Base-by-base conservation (phyloP, 257 asterid genomes). In the Osmanthus fragrans region DNA sequence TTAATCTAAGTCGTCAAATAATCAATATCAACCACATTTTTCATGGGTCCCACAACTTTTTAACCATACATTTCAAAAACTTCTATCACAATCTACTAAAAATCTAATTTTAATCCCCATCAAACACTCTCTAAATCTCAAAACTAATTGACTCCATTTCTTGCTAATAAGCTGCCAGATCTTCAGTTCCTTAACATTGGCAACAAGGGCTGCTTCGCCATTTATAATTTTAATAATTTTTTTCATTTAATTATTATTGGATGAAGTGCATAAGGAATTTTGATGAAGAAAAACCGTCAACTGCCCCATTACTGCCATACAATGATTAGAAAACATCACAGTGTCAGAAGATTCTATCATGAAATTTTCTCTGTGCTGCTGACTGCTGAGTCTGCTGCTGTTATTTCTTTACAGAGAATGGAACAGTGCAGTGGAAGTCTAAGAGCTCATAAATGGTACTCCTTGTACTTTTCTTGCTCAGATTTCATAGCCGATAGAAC, bases 271-370 rank as follows among this genome's bases (percentile, higher is more conserved):
- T 58, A 32, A 29, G 70, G 71, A 18, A 70, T 49, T 7, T 34
- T 16, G 18, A 10, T 12, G 37, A 72, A 42, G 37, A 27, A 63
- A 73, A 49, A 69, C 18, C 23, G 25, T 74, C 49, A 64, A 73
- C 21, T 1, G 16, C 33, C 30, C 74, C 69, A 56, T 7, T 30
- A 32, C 16, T 51, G 56, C 56, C 56, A 18, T 27, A 49, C 21
- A 32, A 58, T 33, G 32, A 72, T 16, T 37, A 23, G 64, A 63
- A 45, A 60, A 71, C 13, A 74, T 51, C 51, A 73, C n/a, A 73
- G 7, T 37, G 76, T 49, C 30, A 79, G 79, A 36, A 54, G 9
- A n/a, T 18, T 54, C 29, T 18, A 75, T 21, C 40, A 25, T 54
- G 36, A 63, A 32, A 65, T 51, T 29, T 34, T 27, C 1, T n/a